Evolutionary conservation across 164 flowering plant species (phyloP), one percentile per base, ranked within the genome.

Genomic region (Liquidambar formosana): DNA sequence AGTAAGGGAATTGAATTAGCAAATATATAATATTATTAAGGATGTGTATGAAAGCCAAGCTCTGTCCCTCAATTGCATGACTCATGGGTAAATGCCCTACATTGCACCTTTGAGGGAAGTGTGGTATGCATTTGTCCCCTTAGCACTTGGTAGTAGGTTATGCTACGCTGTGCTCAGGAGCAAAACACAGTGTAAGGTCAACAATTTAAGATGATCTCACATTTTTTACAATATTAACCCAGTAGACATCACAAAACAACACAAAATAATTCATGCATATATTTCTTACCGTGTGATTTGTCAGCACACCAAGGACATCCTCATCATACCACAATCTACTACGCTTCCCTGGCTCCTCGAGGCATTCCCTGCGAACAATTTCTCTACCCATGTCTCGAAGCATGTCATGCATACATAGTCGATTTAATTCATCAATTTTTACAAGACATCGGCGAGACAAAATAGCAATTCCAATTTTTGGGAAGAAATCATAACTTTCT

Each of bases 341-440:
- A 14, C 76, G 64, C 14, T 69, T 69, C 0, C 73, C 78, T 25
- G 66, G 70, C 10, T 71, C 63, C 8, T 26, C 25, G 2, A 22
- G 19, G 6, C 63, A 48, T 65, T 77, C 76, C 57, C 54, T 33
- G 6, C 61, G 63, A 28, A 73, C 74, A 52, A 80, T 75, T 23
- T 74, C 70, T 46, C 65, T 38, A 4, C 76, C 80, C 72, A 77
- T 70, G n/a, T 78, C 71, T 63, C 57, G 58, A 22, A 75, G 15
- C 57, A 66, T 19, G 14, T 69, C 70, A 69, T 75, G 81, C 79
- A 78, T 78, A 53, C 18, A 25, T n/a, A 78, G 16, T 38, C 49
- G 63, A 22, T 66, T 52, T 5, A 57, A 13, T 28, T 3, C 23
- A 45, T 23, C 48, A 21, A 69, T 27, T 5, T n/a, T 48, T 6